A percentile compares a stretch with the other conserved stretches of the same genome.
phyloP scores from a whole-genome alignment of 768 basidiomycete species.

The Cubamyces sp. region DNA sequence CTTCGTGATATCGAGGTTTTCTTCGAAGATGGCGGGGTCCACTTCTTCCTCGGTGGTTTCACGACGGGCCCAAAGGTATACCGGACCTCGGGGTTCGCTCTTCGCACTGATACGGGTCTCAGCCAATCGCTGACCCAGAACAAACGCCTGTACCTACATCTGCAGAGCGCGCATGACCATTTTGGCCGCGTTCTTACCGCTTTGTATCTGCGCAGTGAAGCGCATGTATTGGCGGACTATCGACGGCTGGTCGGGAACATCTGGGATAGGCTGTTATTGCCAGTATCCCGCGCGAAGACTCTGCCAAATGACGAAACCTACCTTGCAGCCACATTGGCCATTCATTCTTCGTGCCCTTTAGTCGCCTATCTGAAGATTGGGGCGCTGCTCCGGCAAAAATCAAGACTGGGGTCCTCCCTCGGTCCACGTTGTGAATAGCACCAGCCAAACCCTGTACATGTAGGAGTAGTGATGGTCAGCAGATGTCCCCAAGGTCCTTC shows the following conservation, averaged over 20 bases:
- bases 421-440: conserved; percentile 73
- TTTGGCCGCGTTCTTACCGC: conserved; percentile 54
- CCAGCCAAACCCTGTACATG: conserved; percentile 64
- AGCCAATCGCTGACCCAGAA: neutral
- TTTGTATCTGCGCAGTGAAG: conserved; percentile 60
- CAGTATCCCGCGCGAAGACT: neutral
- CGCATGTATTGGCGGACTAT: conserved; percentile 82
- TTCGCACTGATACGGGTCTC: conserved; percentile 50
- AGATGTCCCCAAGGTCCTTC: neutral
- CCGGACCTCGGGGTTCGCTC: conserved; percentile 72
- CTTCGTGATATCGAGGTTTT: conserved; percentile 35
- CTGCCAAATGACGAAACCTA: conserved; percentile 24
- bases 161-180: conserved; percentile 63
- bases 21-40: conserved; percentile 40
- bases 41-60: conserved; percentile 73
- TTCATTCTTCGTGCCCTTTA: conserved; percentile 68
- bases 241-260: conserved; percentile 68
- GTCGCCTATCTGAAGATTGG: conserved; percentile 55
- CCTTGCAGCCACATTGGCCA: conserved; percentile 80
- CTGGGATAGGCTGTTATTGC: conserved; percentile 38
- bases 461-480: neutral
- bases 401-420: conserved; percentile 62
- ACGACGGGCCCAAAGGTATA: conserved; percentile 72
- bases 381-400: conserved; percentile 78
- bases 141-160: conserved; percentile 47